Conservation (phyloP, 768 basidiomycete genomes). For the Kwoniella dejecticola region DNA sequence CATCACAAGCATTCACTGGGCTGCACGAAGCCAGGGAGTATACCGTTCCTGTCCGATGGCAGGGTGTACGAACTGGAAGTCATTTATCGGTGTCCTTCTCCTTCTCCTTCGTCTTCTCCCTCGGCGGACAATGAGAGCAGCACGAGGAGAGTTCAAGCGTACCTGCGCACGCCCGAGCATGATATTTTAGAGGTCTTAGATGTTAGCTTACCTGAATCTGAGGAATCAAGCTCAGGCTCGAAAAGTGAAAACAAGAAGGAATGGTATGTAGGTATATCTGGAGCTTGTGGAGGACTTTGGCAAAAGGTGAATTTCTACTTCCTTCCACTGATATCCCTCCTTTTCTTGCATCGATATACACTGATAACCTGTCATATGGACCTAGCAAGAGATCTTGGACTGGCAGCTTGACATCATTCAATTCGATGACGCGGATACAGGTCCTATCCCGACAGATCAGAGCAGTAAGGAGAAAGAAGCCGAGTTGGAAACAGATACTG, state of each 20-base stretch:
- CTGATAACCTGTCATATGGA: too few relatives aligned
- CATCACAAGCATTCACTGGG: conserved; percentile 50
- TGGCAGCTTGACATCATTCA: conserved; percentile 27
- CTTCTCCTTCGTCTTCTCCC: too few relatives aligned
- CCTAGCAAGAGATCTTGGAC: conserved; percentile 35
- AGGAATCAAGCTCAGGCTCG: too few relatives aligned
- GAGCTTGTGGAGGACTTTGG: conserved; percentile 47
- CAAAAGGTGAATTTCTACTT: conserved; percentile 34
- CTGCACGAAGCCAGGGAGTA: conserved; percentile 33
- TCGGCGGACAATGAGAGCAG: conserved; percentile 3
- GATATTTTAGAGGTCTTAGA: conserved; percentile 24
- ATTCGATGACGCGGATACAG: neutral
- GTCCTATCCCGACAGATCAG: neutral
- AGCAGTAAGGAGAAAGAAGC: neutral
- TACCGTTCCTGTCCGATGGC: conserved; percentile 49
- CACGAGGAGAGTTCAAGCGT: conserved; percentile 12
- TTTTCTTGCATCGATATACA: too few relatives aligned
- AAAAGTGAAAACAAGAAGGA: conserved; percentile 5
- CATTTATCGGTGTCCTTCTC: too few relatives aligned
- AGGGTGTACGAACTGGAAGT: conserved; percentile 33
- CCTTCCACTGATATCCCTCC: neutral
- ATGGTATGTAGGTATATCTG: conserved; percentile 47
- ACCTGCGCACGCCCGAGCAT: conserved; percentile 13
- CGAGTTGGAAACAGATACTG: conserved; percentile 2
- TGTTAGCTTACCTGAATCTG: conserved; percentile 13